Base-by-base conservation (phyloP, 75 land plant genomes). In the Picea glauca region DNA sequence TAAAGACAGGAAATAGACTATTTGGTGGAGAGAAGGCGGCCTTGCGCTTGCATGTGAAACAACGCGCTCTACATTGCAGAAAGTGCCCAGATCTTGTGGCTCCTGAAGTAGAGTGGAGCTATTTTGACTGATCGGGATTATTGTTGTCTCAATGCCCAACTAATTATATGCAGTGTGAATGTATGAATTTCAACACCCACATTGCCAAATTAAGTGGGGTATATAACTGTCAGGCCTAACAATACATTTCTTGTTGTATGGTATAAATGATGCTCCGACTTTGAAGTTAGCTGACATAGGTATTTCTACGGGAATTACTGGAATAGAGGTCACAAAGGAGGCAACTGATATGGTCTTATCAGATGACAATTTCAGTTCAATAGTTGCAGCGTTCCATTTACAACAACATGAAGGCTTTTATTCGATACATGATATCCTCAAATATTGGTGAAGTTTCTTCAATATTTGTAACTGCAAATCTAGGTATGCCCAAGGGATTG, bases 231-330 rank as follows among this genome's bases (percentile, higher is more conserved):
- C 26, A 26, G 26, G 26, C 26, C 26, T 26, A 26, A 26, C 26
- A 26, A 26, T 26, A 26, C 26, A 26, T 26, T 26, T 26, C 26
- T 26, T 26, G 26, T 26, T 26, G 85, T 80, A 96, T 89, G 98
- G 98, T 60, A 96, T 96, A 61, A 96, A 96, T 86, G 98, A 96
- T 88, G 96, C 98, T 50, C 98, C 96, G 76, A 96, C 96, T 60
- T 80, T 96, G 81, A 96, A 96, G 76, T 81, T 81, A 30, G 88
- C 87, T 64, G 88, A 87, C 79, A 87, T 87, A 58, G 88, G 88
- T 73, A 76, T 87, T 58, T 87, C 88, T 31, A 87, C 84, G 88
- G 88, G 88, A 35, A 87, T 87, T 40, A 23, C 87, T 57, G 88
- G 88, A 65, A 87, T 87, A 70, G 87, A 84, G 83, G 98, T 94